Evolutionary conservation across 169 alveolate species (phyloP), one percentile per base, ranked within the genome.

Genomic region (Plasmodium yoelii): DNA sequence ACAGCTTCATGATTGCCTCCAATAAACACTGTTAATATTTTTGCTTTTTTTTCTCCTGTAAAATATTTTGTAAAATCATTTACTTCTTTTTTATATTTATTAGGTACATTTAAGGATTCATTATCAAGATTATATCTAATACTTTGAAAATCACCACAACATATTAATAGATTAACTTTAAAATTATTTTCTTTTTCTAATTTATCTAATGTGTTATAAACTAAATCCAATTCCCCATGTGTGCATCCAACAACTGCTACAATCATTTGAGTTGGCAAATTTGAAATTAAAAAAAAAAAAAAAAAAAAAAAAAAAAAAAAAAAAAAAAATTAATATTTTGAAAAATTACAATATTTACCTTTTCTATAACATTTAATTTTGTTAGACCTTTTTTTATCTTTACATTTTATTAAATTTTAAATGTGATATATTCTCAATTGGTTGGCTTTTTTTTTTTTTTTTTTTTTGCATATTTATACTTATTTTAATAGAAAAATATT

Each of bases 1-100:
- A 98, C 95, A 10, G 99, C 98, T 88, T 98, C 99, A 91, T 98
- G 99, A 88, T 98, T 98, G 18, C 99, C 99, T 26, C 99, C 99
- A 18, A 98, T 94, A 92, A 98, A 96, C 22, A 98, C 88, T 8
- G 99, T 98, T 60, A 98, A 94, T 64, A 94, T 90, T 9, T 99
- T 99, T 13, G 99, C 99, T 59, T 61, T 75, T 64, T 93, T 87
- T 39, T 75, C 87, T 3, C 98, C 98, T 49, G 90, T 91, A 94
- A 95, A 98, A 92, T 97, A 98, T 51, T 95, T 95, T 46, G 91
- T 95, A 88, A 98, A 98, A 88, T 97, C 98, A 15, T 98, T 97
- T 87, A 97, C 93, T 42, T 94, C 94, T 24, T 70, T 87, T 87
- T 95, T 93, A 94, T 97, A 98, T 77, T 98, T 97, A 18, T 93